Percentiles rank a stretch among this genome's conserved stretches.
These are phyloP conservation scores for Salix purpurea DNA, from an alignment of 345 rosid species.

Conservation along the genomic window DNA sequence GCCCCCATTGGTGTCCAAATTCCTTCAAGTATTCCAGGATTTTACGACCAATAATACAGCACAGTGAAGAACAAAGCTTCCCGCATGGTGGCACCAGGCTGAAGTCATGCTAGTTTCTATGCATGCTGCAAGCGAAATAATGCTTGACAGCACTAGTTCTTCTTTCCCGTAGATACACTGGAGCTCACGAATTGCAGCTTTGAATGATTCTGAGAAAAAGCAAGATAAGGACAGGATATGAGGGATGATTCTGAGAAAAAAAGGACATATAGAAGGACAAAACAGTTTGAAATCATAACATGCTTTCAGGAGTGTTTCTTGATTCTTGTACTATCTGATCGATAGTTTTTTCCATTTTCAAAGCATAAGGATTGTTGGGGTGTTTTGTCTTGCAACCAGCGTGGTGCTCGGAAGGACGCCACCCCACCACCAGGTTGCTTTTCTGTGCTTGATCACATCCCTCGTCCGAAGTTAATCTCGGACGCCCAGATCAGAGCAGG, in stretches of 20 bases:
- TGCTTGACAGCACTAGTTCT: slow-evolving; percentile 41
- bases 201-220: slow-evolving; percentile 60
- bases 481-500: neutral
- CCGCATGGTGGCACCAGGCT: neutral
- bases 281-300: slow-evolving; percentile 67
- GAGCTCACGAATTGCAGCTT: slow-evolving; percentile 88
- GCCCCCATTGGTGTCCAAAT: no score
- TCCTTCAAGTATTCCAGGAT: no score
- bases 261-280: neutral
- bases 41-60: no score
- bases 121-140: slow-evolving; percentile 4
- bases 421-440: neutral
- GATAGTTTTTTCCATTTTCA: slow-evolving; percentile 86
- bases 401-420: slow-evolving; percentile 28
- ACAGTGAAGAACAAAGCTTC: no score
- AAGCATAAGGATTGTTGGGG: slow-evolving; percentile 91
- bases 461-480: neutral
- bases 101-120: slow-evolving; percentile 5
- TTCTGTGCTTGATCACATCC: neutral
- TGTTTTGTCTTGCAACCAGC: slow-evolving; percentile 93
- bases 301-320: slow-evolving; percentile 65
- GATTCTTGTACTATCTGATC: slow-evolving; percentile 93
- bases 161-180: slow-evolving; percentile 85
- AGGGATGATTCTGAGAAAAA: slow-evolving; percentile 51
- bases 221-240: neutral